Evolutionary conservation across 352 stramenopile species (phyloP).

Genomic region (Globisporangium yorkense): DNA sequence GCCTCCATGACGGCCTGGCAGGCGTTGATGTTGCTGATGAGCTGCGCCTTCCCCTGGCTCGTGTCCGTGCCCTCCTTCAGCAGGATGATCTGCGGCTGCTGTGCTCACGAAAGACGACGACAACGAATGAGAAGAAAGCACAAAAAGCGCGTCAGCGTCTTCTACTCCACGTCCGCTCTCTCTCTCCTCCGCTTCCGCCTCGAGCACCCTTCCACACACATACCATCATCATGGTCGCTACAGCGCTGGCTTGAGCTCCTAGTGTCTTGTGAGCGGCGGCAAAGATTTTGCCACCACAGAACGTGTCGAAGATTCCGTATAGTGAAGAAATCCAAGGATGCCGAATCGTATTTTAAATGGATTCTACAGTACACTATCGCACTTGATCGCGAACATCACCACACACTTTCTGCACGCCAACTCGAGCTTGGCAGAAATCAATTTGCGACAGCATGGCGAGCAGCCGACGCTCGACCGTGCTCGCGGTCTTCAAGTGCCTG

Average conservation of each 20-base stretch:
- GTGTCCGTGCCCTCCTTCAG: constrained; percentile 98
- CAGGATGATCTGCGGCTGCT: constrained; percentile 98
- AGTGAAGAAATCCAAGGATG: no score
- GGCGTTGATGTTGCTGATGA: constrained; percentile 91
- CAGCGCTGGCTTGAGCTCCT: constrained; percentile 6
- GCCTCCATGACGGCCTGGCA: constrained; percentile 96
- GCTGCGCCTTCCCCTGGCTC: constrained; percentile 95
- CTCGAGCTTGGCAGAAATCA: no score
- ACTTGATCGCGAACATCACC: no score
- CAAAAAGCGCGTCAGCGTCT: constrained; percentile 1
- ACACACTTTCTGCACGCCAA: no score
- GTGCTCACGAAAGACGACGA: background rate
- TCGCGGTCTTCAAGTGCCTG: constrained; percentile 63
- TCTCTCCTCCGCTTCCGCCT: background rate
- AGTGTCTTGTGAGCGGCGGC: background rate
- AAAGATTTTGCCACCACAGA: constrained; percentile 6
- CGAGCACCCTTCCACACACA: constrained; percentile 15
- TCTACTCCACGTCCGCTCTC: background rate
- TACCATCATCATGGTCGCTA: constrained; percentile 51
- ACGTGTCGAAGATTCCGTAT: no score
- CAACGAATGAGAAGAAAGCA: background rate
- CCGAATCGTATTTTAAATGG: no score
- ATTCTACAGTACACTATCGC: no score
- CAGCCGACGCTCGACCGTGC: constrained; percentile 26
- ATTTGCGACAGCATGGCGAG: constrained; percentile 18